These are phyloP conservation scores for Fonsecaea monophora DNA, from an alignment of 2,329 filamentous ascomycete species.

Conservation along the genomic window DNA sequence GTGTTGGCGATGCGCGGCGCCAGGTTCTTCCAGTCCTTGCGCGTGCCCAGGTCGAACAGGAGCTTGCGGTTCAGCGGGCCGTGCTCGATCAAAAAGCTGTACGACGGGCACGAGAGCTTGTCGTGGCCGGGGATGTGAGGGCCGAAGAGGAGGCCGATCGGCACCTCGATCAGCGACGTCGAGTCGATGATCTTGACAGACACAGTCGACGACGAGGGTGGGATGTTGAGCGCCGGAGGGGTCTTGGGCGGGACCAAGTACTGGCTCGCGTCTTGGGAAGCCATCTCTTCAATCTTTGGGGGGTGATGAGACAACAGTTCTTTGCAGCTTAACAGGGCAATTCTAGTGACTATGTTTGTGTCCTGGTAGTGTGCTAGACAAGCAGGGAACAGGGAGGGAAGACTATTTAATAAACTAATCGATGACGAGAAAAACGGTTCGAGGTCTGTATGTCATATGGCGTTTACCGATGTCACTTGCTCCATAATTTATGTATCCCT, in stretches of 20 bases:
- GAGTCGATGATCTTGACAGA: conserved; percentile 11
- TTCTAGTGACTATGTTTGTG: too few relatives aligned
- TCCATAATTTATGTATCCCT: too few relatives aligned
- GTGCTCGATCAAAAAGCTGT: conserved; percentile 38
- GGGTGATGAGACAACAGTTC: too few relatives aligned
- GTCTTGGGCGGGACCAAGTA: conserved; percentile 2
- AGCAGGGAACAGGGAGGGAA: too few relatives aligned
- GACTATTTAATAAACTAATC: too few relatives aligned
- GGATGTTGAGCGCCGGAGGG: conserved; percentile 2
- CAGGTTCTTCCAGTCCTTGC: conserved; percentile 40
- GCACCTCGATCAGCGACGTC: conserved; percentile 38
- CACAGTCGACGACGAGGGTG: not conserved
- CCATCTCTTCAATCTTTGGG: not conserved
- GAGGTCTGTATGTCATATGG: too few relatives aligned
- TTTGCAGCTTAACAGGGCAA: too few relatives aligned
- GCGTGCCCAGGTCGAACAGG: conserved; percentile 40
- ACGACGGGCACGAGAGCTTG: conserved; percentile 32
- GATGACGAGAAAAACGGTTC: too few relatives aligned
- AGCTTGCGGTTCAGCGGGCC: conserved; percentile 4
- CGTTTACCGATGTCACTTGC: too few relatives aligned
- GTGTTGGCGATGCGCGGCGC: conserved; percentile 20
- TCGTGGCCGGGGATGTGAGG: conserved; percentile 43
- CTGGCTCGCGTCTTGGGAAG: not conserved
- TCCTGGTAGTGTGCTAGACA: too few relatives aligned
- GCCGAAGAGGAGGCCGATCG: conserved; percentile 37